Evolutionary conservation across 257 asterid species (phyloP).

Genomic region (Hygrophila difformis): DNA sequence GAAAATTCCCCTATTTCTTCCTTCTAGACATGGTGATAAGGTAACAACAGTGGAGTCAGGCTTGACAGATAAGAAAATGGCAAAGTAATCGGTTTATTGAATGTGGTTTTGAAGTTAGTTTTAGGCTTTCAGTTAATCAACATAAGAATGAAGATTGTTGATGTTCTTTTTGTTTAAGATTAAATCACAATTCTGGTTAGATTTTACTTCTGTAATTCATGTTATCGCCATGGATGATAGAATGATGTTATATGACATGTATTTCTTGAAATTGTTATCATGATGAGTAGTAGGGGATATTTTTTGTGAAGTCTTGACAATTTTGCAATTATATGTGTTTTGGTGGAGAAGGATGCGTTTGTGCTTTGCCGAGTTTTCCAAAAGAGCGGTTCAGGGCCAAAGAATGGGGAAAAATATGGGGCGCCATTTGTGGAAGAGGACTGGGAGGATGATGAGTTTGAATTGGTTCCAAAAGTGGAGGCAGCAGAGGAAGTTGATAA

Average conservation of each 20-base stretch:
- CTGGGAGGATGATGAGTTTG: slow-evolving; percentile 70
- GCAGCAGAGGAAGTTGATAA: slow-evolving; percentile 52
- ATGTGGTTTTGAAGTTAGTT: too few relatives aligned
- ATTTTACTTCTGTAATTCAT: too few relatives aligned
- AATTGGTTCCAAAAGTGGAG: slow-evolving; percentile 37
- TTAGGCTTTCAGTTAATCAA: too few relatives aligned
- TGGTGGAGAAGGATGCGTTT: slow-evolving; percentile 53
- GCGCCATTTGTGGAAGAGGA: slow-evolving; percentile 90
- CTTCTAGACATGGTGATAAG: too few relatives aligned
- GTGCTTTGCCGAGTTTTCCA: slow-evolving; percentile 89
- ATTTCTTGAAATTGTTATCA: background rate
- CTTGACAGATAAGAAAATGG: too few relatives aligned
- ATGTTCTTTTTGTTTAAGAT: too few relatives aligned
- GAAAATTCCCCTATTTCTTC: too few relatives aligned
- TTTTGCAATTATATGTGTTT: slow-evolving; percentile 5
- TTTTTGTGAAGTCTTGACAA: background rate
- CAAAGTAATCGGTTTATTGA: too few relatives aligned
- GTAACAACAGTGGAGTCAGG: too few relatives aligned
- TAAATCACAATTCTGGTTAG: background rate
- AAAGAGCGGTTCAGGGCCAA: slow-evolving; percentile 97
- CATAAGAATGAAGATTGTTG: too few relatives aligned
- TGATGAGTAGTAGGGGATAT: too few relatives aligned
- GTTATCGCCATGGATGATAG: too few relatives aligned
- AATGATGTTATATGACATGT: background rate
- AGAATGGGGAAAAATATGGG: slow-evolving; percentile 92